phyloP scores from a whole-genome alignment of 129 eudicot genomes.

The Mikania micrantha region DNA sequence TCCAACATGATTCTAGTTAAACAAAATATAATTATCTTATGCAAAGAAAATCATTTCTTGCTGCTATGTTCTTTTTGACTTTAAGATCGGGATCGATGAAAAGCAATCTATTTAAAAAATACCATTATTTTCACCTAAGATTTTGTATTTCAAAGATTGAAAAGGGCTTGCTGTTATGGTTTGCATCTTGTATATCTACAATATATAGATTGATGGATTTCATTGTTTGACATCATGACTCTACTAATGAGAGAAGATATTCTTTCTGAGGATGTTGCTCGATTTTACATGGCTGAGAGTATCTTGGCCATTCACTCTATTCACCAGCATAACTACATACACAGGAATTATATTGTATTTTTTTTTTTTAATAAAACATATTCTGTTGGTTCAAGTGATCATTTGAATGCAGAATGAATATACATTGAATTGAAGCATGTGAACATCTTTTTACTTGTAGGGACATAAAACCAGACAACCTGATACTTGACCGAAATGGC shows the following conservation, averaged over 20 bases:
- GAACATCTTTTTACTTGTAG: constrained; percentile 33
- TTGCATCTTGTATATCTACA: neutral
- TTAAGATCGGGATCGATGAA: too few species aligned
- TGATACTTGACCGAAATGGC: constrained; percentile 77
- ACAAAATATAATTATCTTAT: too few species aligned
- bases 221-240: constrained; percentile 65
- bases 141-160: neutral
- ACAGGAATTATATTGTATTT: constrained; percentile 41
- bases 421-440: neutral
- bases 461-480: constrained; percentile 93
- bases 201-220: neutral
- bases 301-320: constrained; percentile 78
- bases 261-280: constrained; percentile 86
- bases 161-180: neutral
- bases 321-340: constrained; percentile 81
- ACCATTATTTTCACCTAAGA: neutral
- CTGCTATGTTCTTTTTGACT: too few species aligned
- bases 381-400: neutral
- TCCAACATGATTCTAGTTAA: too few species aligned
- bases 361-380: neutral
- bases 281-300: constrained; percentile 88
- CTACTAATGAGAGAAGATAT: constrained; percentile 81
- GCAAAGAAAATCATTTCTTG: too few species aligned
- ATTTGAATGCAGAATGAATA: neutral
- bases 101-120: neutral